Conservation (phyloP, 768 basidiomycete genomes). For the Coprinopsis strossmayeri region DNA sequence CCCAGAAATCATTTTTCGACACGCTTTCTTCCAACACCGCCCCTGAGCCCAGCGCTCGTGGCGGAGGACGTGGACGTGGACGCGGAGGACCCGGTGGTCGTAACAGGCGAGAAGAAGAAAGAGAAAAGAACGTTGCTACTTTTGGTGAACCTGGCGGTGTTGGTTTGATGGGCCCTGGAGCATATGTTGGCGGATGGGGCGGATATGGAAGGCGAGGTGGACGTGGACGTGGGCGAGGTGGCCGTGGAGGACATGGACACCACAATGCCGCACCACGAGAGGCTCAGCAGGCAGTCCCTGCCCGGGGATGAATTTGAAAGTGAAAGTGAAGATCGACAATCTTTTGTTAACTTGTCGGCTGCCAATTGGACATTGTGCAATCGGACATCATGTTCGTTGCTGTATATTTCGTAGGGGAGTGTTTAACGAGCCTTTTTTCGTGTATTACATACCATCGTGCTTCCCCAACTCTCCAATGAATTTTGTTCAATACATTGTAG, state of each 20-base stretch:
- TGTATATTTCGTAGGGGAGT: too few species aligned
- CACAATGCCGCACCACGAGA: background rate
- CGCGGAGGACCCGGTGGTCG: slow-evolving; percentile 47
- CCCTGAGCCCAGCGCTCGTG: slow-evolving; percentile 32
- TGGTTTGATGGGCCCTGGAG: slow-evolving; percentile 71
- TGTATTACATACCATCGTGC: too few species aligned
- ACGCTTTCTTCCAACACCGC: slow-evolving; percentile 41
- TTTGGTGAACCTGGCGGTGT: slow-evolving; percentile 84
- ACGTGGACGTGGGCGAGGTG: slow-evolving; percentile 22
- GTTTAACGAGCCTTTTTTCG: too few species aligned
- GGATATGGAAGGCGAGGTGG: slow-evolving; percentile 52
- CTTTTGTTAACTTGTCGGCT: too few species aligned
- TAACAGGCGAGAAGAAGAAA: slow-evolving; percentile 74
- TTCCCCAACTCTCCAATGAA: too few species aligned
- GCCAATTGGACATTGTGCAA: too few species aligned
- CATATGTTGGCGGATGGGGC: slow-evolving; percentile 76
- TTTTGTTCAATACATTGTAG: too few species aligned
- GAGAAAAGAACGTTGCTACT: slow-evolving; percentile 79
- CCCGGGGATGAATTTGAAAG: background rate
- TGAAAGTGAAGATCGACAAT: background rate
- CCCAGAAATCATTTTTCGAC: slow-evolving; percentile 78
- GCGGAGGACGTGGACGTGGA: slow-evolving; percentile 21
- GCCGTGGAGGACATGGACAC: slow-evolving; percentile 16
- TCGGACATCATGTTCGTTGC: too few species aligned
- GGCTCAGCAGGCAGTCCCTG: background rate